These are phyloP conservation scores for Talaromyces pinophilus DNA, from an alignment of 2,329 filamentous ascomycete genomes.

Conservation along the genomic window DNA sequence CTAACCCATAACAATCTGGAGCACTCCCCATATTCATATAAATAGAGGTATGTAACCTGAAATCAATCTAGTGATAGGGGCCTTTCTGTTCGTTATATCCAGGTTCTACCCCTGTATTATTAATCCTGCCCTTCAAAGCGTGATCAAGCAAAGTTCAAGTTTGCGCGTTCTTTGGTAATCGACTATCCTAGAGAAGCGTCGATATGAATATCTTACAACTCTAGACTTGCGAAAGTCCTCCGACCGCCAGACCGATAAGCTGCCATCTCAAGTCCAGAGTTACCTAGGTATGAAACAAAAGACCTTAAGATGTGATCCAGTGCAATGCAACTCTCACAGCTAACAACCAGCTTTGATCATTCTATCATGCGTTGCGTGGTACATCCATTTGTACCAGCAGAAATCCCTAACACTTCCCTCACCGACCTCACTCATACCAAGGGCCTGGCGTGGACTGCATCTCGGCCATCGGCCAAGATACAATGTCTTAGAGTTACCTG, in stretches of 20 bases:
- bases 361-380: background rate
- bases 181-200: background rate
- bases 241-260: background rate
- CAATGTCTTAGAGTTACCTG: constrained; percentile 11
- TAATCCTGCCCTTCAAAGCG: background rate
- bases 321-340: background rate
- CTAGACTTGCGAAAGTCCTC: background rate
- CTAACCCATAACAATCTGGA: too few relatives aligned
- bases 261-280: background rate
- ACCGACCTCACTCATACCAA: background rate
- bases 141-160: too few relatives aligned
- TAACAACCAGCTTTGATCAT: background rate
- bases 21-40: background rate
- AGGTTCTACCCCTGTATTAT: too few relatives aligned
- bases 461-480: background rate
- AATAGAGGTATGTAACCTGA: too few relatives aligned
- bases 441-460: background rate
- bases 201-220: background rate
- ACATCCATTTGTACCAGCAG: background rate
- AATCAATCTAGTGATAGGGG: too few relatives aligned
- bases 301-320: background rate
- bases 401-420: background rate
- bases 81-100: too few relatives aligned
- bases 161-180: background rate
- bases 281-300: background rate